A percentile compares a stretch with the other conserved stretches of the same genome.
Evolutionary conservation across 371 early-diverging fungal genomes (phyloP).

Genomic region (Funneliformis caledonium): DNA sequence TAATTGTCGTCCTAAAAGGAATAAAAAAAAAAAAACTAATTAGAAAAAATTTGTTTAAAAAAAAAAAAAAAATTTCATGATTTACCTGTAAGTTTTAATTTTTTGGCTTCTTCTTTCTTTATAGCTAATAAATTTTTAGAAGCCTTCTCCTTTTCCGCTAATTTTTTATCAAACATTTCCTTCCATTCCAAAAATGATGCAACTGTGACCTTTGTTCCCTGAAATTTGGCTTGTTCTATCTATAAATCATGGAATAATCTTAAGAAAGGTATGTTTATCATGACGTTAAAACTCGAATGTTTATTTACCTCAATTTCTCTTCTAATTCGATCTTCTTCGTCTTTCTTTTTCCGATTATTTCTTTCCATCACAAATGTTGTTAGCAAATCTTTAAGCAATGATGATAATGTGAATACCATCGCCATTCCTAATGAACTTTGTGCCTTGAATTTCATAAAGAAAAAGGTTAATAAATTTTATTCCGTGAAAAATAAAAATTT

Average conservation of each 20-base stretch:
- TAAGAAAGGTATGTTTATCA: background rate
- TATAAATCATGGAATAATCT: constrained; percentile 15
- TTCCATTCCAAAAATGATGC: constrained; percentile 86
- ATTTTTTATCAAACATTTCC: constrained; percentile 75
- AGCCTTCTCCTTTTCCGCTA: constrained; percentile 60
- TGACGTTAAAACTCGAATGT: too few species aligned
- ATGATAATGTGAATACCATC: constrained; percentile 88
- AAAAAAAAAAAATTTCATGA: too few species aligned
- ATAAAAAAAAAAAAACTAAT: background rate
- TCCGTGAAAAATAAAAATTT: too few species aligned
- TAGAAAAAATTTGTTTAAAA: too few species aligned
- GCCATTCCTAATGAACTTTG: constrained; percentile 90
- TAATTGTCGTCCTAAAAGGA: constrained; percentile 75
- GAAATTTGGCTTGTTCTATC: constrained; percentile 77
- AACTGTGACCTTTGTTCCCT: constrained; percentile 84
- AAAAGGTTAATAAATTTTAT: background rate
- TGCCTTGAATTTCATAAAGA: constrained; percentile 47
- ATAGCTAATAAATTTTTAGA: constrained; percentile 48
- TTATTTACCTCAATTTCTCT: constrained; percentile 68
- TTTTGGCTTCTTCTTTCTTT: constrained; percentile 54
- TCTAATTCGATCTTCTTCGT: constrained; percentile 62
- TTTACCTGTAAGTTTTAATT: constrained; percentile 64
- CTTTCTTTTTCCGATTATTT: constrained; percentile 56
- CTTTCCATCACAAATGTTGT: constrained; percentile 65
- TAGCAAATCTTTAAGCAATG: constrained; percentile 75